Evolutionary conservation across 1,284 basidiomycete species (phyloP), one percentile per base, ranked within the genome.

Genomic region (Malassezia brasiliensis): DNA sequence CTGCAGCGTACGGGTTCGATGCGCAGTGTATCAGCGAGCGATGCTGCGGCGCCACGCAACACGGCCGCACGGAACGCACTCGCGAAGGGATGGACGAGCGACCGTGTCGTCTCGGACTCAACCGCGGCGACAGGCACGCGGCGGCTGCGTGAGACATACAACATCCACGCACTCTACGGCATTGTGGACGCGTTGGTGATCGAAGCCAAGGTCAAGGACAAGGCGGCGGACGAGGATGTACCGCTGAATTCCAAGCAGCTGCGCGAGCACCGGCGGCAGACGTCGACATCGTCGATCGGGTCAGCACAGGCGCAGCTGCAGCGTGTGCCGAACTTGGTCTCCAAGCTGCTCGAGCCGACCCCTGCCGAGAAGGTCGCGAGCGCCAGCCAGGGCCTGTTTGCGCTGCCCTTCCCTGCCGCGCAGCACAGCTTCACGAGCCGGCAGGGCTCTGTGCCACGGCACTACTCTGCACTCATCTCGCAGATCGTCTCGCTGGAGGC

Each of bases 171-270:
- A 12, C 41, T 57, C 34, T 57, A 57, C 15, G 46, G 55, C 35
- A 57, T 57, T 48, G 55, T 57, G n/a, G 50, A 57, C 42, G 55
- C 55, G 15, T 11, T 57, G 8, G 55, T 46, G 22, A 28, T 52
- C 19, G 55, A 52, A 39, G 32, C 46, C 6, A 17, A 17, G 12
- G 39, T 7, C 10, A 5, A n/a, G 9, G 44, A 31, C 3, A 17
- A 30, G 28, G 17, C 30, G 6, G 12, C 40, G 17, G 40, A 17
- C 10, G 40, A 42, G 4, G 5, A 12, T 5, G 12, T n/a, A n/a
- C 20, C 14, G 28, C 19, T 35, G 10, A 5, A 36, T 17, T 3
- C 47, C 14, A 15, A 8, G 3, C 25, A 3, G 14, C 10, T 17
- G 37, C 20, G 47, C 5, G 47, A 30, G 31, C 49, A 41, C 32